phyloP scores from a whole-genome alignment of 1,284 basidiomycete genomes.

The Naganishia liquefaciens region DNA sequence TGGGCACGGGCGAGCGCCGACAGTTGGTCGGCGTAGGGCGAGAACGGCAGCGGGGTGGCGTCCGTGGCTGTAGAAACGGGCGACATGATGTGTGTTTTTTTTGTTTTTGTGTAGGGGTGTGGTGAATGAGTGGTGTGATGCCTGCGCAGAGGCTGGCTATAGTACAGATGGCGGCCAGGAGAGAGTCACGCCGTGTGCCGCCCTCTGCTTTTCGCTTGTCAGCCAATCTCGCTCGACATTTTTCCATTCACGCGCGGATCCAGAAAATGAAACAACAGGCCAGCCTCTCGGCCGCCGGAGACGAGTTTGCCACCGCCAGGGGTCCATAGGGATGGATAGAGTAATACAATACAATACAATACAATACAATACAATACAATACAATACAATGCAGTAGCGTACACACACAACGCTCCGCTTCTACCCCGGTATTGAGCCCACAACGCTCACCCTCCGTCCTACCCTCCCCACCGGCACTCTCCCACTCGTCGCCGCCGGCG shows the following conservation, averaged over 20 bases:
- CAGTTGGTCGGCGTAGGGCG: conserved; percentile 45
- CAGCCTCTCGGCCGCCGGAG: neutral
- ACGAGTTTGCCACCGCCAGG: neutral
- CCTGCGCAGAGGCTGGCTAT: conserved; percentile 28
- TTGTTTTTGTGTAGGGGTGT: neutral
- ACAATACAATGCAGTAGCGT: conserved; percentile 9
- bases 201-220: neutral
- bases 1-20: conserved; percentile 45
- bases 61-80: conserved; percentile 40
- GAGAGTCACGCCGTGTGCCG: no score
- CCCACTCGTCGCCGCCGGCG: neutral
- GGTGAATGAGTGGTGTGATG: neutral
- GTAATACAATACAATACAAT: neutral
- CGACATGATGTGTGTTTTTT: conserved; percentile 39
- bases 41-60: conserved; percentile 44
- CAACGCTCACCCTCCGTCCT: conserved; percentile 9
- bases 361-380: conserved; percentile 5
- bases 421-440: conserved; percentile 22
- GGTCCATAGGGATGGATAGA: neutral
- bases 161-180: no score
- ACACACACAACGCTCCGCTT: neutral
- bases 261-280: conserved; percentile 12
- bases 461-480: conserved; percentile 5
- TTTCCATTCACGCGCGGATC: conserved; percentile 16
- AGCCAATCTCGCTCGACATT: conserved; percentile 24